Percentiles rank a stretch among this genome's conserved stretches.
Evolutionary conservation across 345 rosid genomes (phyloP).

Genomic region (Cardamine occulta): DNA sequence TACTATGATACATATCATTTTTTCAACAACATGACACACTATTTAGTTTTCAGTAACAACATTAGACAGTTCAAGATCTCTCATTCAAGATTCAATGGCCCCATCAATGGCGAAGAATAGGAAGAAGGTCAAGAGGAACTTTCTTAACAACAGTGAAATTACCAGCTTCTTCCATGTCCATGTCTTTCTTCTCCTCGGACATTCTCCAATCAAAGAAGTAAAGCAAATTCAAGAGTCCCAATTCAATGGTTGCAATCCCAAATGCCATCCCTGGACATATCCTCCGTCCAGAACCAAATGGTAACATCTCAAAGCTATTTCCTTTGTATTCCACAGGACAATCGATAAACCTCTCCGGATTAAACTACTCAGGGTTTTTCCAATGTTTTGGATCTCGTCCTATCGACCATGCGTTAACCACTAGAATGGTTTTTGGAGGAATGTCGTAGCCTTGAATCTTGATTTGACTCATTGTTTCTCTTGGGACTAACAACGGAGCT

Average conservation of each 20-base stretch:
- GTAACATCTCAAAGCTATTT: slow-evolving; percentile 24
- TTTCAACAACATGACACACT: neutral
- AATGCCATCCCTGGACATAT: slow-evolving; percentile 37
- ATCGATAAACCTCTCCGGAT: slow-evolving; percentile 28
- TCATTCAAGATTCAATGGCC: neutral
- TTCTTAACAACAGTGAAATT: slow-evolving; percentile 5
- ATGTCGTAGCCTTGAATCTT: slow-evolving; percentile 30
- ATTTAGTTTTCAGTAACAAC: neutral
- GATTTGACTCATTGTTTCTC: slow-evolving; percentile 51
- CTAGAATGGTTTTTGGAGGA: neutral
- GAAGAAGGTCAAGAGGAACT: slow-evolving; percentile 29
- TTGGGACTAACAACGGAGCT: slow-evolving; percentile 53
- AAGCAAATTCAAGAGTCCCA: slow-evolving; percentile 32
- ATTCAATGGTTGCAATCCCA: slow-evolving; percentile 23
- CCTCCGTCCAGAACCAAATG: slow-evolving; percentile 36
- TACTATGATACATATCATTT: too few species aligned
- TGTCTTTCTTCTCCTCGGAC: neutral
- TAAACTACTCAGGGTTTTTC: slow-evolving; percentile 23
- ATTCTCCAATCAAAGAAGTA: slow-evolving; percentile 33
- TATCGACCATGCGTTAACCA: slow-evolving; percentile 14
- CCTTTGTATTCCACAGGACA: slow-evolving; percentile 29
- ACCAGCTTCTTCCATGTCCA: slow-evolving; percentile 33
- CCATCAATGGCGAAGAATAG: neutral
- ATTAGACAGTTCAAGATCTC: neutral
- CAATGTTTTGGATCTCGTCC: slow-evolving; percentile 3